Percentiles rank a stretch among this genome's conserved stretches.
Evolutionary conservation across 768 basidiomycete species (phyloP).

Genomic region (Calocybe cyanea): DNA sequence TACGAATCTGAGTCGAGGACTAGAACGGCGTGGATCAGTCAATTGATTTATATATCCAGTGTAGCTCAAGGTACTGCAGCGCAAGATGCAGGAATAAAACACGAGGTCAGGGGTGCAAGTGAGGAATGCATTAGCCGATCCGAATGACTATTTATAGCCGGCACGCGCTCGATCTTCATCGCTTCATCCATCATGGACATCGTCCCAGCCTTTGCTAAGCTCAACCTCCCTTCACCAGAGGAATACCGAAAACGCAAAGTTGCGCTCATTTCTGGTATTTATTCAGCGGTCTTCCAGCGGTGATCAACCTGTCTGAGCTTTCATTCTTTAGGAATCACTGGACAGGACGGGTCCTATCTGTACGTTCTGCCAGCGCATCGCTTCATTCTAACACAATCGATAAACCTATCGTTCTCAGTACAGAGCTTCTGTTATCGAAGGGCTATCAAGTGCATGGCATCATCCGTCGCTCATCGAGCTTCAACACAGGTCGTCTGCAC

Average conservation of each 20-base stretch:
- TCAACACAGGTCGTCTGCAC: slow-evolving; percentile 94
- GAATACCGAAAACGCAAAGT: slow-evolving; percentile 91
- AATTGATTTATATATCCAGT: too few relatives aligned
- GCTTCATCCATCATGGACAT: slow-evolving; percentile 42
- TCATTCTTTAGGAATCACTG: slow-evolving; percentile 72
- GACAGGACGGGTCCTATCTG: slow-evolving; percentile 96
- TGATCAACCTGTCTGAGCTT: slow-evolving; percentile 5
- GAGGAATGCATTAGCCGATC: background rate
- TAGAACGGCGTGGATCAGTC: too few relatives aligned
- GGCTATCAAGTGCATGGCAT: slow-evolving; percentile 94
- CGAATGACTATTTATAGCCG: background rate
- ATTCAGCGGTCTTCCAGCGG: background rate
- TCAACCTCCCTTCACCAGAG: slow-evolving; percentile 65
- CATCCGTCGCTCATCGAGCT: slow-evolving; percentile 95
- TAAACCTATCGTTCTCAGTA: slow-evolving; percentile 38
- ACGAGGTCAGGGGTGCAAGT: too few relatives aligned
- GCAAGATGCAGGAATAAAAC: too few relatives aligned
- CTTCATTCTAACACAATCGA: slow-evolving; percentile 3
- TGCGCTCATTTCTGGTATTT: slow-evolving; percentile 83
- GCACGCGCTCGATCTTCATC: slow-evolving; percentile 10
- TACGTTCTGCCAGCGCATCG: slow-evolving; percentile 33
- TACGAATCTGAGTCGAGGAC: too few relatives aligned
- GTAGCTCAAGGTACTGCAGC: too few relatives aligned
- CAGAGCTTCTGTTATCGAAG: slow-evolving; percentile 79
- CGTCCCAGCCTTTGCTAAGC: slow-evolving; percentile 43